These are phyloP conservation scores for Claviceps cyperi DNA, from an alignment of 2,329 filamentous ascomycete genomes.

Conservation along the genomic window DNA sequence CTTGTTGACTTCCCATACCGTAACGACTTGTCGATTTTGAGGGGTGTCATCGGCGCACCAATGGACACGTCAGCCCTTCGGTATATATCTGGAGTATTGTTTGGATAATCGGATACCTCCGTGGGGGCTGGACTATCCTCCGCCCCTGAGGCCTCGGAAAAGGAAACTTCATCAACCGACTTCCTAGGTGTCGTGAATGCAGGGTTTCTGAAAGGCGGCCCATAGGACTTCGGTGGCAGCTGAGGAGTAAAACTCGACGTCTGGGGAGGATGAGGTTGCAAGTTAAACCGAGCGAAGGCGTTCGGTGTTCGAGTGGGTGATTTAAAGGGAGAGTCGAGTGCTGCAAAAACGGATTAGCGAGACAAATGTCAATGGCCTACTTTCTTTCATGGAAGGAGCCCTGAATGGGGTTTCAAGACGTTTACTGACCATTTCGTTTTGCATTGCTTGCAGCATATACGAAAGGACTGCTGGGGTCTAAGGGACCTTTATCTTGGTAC, in stretches of 20 bases:
- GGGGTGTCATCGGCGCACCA: constrained; percentile 29
- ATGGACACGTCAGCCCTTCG: constrained; percentile 28
- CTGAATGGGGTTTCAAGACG: neutral
- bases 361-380: neutral
- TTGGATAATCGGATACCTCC: constrained; percentile 38
- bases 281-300: constrained; percentile 21
- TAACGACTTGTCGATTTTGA: constrained; percentile 30
- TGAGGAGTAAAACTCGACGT: constrained; percentile 33
- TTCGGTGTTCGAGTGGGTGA: constrained; percentile 16
- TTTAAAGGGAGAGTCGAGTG: constrained; percentile 25
- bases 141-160: constrained; percentile 41
- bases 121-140: constrained; percentile 47
- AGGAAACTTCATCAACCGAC: constrained; percentile 35
- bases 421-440: constrained; percentile 27
- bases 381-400: too few species aligned
- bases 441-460: constrained; percentile 32
- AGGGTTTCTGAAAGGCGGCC: constrained; percentile 45
- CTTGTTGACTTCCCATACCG: constrained; percentile 27
- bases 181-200: constrained; percentile 50
- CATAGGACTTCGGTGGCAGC: constrained; percentile 26
- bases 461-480: constrained; percentile 49
- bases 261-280: constrained; percentile 24
- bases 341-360: constrained; percentile 14
- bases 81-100: constrained; percentile 38
- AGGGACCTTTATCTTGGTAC: constrained; percentile 41